A percentile compares a stretch with the other conserved stretches of the same genome.
Conservation (phyloP, 2,329 filamentous ascomycete species). For the Sordariomycetes sp. region DNA sequence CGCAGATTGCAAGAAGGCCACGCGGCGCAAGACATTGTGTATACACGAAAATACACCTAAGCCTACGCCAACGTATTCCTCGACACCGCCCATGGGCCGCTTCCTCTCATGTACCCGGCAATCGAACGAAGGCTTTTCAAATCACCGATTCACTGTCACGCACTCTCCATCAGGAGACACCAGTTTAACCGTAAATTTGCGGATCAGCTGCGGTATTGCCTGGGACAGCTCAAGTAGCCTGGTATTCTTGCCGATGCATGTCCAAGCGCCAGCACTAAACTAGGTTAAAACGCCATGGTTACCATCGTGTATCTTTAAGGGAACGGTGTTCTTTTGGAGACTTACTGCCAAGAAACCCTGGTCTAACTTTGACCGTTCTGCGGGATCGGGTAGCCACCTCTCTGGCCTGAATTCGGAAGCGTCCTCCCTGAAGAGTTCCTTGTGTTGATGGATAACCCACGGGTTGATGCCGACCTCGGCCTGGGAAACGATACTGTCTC, state of each 20-base stretch:
- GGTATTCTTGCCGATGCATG: conserved; percentile 28
- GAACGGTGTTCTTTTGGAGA: not conserved
- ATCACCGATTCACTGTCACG: conserved; percentile 23
- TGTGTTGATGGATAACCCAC: conserved; percentile 21
- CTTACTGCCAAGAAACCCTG: not conserved
- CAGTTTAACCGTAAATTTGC: conserved; percentile 18
- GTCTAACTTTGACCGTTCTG: not conserved
- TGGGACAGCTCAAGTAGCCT: conserved; percentile 27
- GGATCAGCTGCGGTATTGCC: conserved; percentile 21
- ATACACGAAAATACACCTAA: too few species aligned
- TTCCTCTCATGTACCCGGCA: too few species aligned
- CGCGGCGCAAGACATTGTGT: too few species aligned
- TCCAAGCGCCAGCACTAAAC: conserved; percentile 25
- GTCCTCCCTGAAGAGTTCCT: conserved; percentile 25
- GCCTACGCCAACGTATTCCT: too few species aligned
- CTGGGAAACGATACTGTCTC: too few species aligned
- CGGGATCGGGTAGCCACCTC: conserved; percentile 22
- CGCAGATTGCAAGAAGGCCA: too few species aligned
- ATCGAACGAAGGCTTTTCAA: too few species aligned
- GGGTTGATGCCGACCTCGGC: conserved; percentile 19
- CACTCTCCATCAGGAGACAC: conserved; percentile 10
- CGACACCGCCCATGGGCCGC: too few species aligned
- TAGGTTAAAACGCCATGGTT: conserved; percentile 5
- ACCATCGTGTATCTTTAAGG: not conserved
- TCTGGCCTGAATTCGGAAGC: conserved; percentile 28